Percentiles rank a stretch among this genome's conserved stretches.
Evolutionary conservation across 2,329 filamentous ascomycete species (phyloP).

Genomic region (Xylaria sp.): DNA sequence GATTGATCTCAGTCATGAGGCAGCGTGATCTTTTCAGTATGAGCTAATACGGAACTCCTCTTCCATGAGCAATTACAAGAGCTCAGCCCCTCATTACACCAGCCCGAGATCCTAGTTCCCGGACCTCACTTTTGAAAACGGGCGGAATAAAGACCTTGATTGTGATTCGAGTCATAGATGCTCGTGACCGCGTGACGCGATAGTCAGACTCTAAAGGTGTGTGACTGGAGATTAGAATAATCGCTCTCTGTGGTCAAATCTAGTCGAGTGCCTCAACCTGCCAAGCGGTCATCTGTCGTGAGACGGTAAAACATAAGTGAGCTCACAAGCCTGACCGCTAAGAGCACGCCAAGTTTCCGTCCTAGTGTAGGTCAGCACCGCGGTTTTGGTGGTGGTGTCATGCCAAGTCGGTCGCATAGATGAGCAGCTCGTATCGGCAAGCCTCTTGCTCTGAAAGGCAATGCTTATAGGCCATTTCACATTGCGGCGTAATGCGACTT

Average conservation of each 20-base stretch:
- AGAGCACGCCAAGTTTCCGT: conserved; percentile 17
- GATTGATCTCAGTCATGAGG: background rate
- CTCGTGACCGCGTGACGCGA: conserved; percentile 1
- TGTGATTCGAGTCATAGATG: background rate
- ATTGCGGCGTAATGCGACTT: background rate
- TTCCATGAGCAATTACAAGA: background rate
- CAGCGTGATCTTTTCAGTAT: background rate
- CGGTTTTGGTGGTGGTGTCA: background rate
- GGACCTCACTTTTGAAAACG: background rate
- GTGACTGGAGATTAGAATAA: background rate
- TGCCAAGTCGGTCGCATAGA: conserved; percentile 12
- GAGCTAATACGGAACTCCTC: background rate
- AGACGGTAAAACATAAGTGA: conserved; percentile 20
- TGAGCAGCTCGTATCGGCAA: conserved; percentile 22
- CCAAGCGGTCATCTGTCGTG: conserved; percentile 6
- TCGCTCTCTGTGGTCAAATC: conserved; percentile 8
- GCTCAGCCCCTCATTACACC: background rate
- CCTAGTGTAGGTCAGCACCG: background rate
- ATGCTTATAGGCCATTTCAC: conserved; percentile 18
- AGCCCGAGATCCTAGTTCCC: background rate
- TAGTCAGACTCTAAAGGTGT: conserved; percentile 12
- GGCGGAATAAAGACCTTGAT: background rate
- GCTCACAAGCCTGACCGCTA: conserved; percentile 17
- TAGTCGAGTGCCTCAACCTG: conserved; percentile 16
- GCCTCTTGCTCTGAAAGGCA: background rate